Evolutionary conservation across 2,329 filamentous ascomycete species (phyloP).

Genomic region (Lecanicillium sp.): DNA sequence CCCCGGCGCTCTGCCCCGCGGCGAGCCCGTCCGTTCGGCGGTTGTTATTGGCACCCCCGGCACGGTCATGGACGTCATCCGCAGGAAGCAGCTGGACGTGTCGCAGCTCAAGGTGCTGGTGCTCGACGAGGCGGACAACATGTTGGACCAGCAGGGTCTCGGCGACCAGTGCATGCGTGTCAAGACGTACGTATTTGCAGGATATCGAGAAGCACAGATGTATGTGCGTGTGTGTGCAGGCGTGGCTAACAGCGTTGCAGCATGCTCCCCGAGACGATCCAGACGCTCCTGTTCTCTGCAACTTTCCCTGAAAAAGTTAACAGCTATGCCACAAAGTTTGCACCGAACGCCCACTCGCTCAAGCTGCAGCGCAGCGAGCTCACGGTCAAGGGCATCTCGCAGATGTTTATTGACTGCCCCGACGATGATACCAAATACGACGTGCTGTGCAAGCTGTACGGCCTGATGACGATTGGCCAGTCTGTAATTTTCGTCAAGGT

Average conservation of each 20-base stretch:
- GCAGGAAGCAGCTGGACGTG: constrained; percentile 66
- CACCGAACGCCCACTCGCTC: constrained; percentile 78
- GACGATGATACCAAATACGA: constrained; percentile 79
- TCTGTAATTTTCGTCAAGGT: constrained; percentile 98
- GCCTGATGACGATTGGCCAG: constrained; percentile 90
- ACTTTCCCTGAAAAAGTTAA: constrained; percentile 86
- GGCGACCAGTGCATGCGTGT: constrained; percentile 93
- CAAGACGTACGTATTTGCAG: constrained; percentile 53
- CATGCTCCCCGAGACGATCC: constrained; percentile 66
- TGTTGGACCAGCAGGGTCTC: constrained; percentile 92
- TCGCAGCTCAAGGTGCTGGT: constrained; percentile 74
- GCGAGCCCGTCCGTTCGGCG: constrained; percentile 63
- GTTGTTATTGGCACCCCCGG: constrained; percentile 91
- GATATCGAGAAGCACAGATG: background rate
- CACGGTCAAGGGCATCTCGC: constrained; percentile 94
- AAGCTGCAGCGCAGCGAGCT: constrained; percentile 85
- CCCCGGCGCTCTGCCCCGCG: constrained; percentile 66
- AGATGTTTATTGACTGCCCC: constrained; percentile 94
- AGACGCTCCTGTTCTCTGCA: constrained; percentile 91
- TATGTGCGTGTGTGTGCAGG: background rate
- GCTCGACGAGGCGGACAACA: constrained; percentile 96
- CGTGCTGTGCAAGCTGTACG: constrained; percentile 86
- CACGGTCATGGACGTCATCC: constrained; percentile 83
- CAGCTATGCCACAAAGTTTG: constrained; percentile 76
- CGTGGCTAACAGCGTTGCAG: constrained; percentile 34